phyloP scores from a whole-genome alignment of 148 eudicot genomes.

The Camellia granthamiana region DNA sequence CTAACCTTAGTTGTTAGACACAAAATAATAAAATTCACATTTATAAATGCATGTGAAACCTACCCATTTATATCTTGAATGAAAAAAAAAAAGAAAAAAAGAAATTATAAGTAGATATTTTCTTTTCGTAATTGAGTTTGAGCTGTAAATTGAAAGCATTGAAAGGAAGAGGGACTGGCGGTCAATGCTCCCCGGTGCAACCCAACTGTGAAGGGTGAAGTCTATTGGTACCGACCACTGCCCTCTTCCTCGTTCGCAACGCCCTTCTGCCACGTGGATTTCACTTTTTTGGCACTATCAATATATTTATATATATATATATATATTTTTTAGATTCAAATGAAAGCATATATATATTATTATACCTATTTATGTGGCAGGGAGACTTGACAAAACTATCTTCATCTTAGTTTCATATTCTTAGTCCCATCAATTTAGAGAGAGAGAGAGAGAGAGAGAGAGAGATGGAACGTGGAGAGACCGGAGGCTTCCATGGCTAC shows the following conservation, averaged over 20 bases:
- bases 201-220: conserved; percentile 24
- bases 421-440: background rate
- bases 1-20: too few species aligned
- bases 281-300: background rate
- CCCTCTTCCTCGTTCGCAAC: conserved; percentile 34
- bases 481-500: conserved; percentile 57
- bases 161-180: background rate
- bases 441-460: conserved; percentile 16
- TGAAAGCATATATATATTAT: background rate
- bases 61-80: too few species aligned
- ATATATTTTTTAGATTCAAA: too few species aligned
- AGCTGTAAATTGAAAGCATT: background rate
- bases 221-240: conserved; percentile 26
- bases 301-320: background rate
- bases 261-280: conserved; percentile 34
- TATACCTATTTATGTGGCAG: too few species aligned
- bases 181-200: conserved; percentile 27
- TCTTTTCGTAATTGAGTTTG: background rate
- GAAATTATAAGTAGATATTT: too few species aligned
- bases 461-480: conserved; percentile 38
- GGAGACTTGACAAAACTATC: background rate
- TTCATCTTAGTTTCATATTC: conserved; percentile 6
- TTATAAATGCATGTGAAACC: too few species aligned
- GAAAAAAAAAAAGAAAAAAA: too few species aligned
- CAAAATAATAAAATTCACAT: too few species aligned